Evolutionary conservation across 164 flowering plant genomes (phyloP).

Genomic region (Annona squamosa): DNA sequence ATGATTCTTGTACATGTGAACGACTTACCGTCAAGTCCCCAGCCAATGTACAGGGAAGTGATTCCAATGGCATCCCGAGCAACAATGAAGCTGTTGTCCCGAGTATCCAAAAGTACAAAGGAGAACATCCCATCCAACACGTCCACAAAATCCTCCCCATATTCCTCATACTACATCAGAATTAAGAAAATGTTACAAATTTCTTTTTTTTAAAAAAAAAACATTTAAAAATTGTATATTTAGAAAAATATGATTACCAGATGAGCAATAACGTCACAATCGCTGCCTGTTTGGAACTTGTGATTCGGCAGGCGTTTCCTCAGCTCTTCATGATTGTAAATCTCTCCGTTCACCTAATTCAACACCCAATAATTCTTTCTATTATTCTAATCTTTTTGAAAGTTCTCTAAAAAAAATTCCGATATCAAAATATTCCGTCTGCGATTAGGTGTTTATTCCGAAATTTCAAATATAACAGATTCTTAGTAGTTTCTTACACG

Average conservation of each 20-base stretch:
- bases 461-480: too few species aligned
- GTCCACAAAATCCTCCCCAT: slow-evolving; percentile 79
- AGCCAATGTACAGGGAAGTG: slow-evolving; percentile 90
- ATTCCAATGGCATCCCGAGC: slow-evolving; percentile 94
- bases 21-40: slow-evolving; percentile 84
- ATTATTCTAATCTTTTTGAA: not conserved
- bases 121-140: slow-evolving; percentile 98
- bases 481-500: too few species aligned
- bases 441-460: too few species aligned
- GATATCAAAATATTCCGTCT: too few species aligned
- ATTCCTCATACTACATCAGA: slow-evolving; percentile 65
- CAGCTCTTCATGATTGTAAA: slow-evolving; percentile 87
- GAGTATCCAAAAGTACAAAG: slow-evolving; percentile 80
- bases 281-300: slow-evolving; percentile 82
- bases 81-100: slow-evolving; percentile 79
- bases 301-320: slow-evolving; percentile 58
- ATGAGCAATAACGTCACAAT: slow-evolving; percentile 95
- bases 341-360: slow-evolving; percentile 90
- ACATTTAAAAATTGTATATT: too few species aligned
- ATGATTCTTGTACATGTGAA: not conserved
- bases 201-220: not conserved
- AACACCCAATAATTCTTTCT: not conserved
- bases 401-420: too few species aligned
- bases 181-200: not conserved
- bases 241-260: slow-evolving; percentile 39